Percentiles rank a stretch among this genome's conserved stretches.
These are phyloP conservation scores for Penicillium concentricum DNA, from an alignment of 2,329 filamentous ascomycete species.

Conservation along the genomic window DNA sequence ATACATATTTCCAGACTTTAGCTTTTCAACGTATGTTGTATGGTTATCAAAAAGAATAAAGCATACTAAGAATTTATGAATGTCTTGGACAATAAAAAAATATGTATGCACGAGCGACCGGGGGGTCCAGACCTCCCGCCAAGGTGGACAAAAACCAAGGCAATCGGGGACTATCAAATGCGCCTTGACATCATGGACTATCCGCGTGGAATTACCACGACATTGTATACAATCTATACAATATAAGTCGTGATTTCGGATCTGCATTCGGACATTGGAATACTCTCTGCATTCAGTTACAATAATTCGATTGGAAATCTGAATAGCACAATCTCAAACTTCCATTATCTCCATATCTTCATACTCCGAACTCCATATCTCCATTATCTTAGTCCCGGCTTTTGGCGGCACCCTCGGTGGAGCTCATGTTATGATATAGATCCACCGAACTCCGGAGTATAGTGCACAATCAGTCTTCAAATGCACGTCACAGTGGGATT, in stretches of 20 bases:
- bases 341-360: not conserved
- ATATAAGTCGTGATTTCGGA: conserved; percentile 3
- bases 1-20: not conserved
- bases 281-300: not conserved
- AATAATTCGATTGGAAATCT: not conserved
- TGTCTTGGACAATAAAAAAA: not conserved
- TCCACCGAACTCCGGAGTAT: conserved; percentile 19
- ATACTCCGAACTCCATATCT: conserved; percentile 7
- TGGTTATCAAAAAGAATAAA: no score
- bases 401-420: conserved; percentile 18
- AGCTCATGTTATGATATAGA: conserved; percentile 7
- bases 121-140: conserved; percentile 21
- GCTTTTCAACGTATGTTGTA: no score
- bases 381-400: conserved; percentile 11
- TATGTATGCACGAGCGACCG: conserved; percentile 14
- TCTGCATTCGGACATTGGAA: conserved; percentile 1
- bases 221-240: not conserved
- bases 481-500: conserved; percentile 25
- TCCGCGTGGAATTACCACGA: conserved; percentile 15
- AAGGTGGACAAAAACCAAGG: conserved; percentile 24
- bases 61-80: not conserved
- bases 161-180: conserved; percentile 20
- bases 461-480: conserved; percentile 8
- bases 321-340: no score
- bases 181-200: conserved; percentile 24